Percentiles rank a stretch among this genome's conserved stretches.
Conservation (phyloP, 139 green algal genomes). For the Nannochloris sp. region DNA sequence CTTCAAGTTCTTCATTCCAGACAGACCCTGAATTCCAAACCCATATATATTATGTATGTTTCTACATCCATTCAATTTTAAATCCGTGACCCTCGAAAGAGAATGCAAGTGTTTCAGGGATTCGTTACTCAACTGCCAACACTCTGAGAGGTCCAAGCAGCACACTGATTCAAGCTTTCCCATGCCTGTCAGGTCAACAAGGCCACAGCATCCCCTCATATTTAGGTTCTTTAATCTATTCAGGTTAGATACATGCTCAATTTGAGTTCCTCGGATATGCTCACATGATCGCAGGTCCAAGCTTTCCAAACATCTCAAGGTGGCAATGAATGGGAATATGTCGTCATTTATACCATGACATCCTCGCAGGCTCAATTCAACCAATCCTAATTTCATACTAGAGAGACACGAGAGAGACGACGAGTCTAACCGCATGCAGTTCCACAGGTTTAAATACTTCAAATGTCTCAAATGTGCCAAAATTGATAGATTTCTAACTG, state of each 20-base stretch:
- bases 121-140: slow-evolving; percentile 38
- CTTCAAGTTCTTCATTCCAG: slow-evolving; percentile 11
- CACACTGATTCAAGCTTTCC: slow-evolving; percentile 14
- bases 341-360: slow-evolving; percentile 37
- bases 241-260: slow-evolving; percentile 4
- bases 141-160: slow-evolving; percentile 32
- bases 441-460: slow-evolving; percentile 30
- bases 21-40: slow-evolving; percentile 13
- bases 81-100: slow-evolving; percentile 14
- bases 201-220: slow-evolving; percentile 38
- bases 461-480: slow-evolving; percentile 17
- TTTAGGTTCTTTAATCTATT: slow-evolving; percentile 30
- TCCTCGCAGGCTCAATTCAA: slow-evolving; percentile 30
- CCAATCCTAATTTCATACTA: slow-evolving; percentile 3
- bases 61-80: slow-evolving; percentile 37
- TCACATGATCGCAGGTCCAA: slow-evolving; percentile 41
- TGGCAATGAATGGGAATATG: slow-evolving; percentile 8
- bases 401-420: slow-evolving; percentile 18
- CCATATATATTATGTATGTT: slow-evolving; percentile 26
- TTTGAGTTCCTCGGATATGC: slow-evolving; percentile 23
- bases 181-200: slow-evolving; percentile 23
- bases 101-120: slow-evolving; percentile 22
- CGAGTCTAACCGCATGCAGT: slow-evolving; percentile 30
- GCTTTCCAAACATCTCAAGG: slow-evolving; percentile 13
- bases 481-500: slow-evolving; percentile 16